Conservation (phyloP, 257 asterid genomes). For the Cruciata laevipes region DNA sequence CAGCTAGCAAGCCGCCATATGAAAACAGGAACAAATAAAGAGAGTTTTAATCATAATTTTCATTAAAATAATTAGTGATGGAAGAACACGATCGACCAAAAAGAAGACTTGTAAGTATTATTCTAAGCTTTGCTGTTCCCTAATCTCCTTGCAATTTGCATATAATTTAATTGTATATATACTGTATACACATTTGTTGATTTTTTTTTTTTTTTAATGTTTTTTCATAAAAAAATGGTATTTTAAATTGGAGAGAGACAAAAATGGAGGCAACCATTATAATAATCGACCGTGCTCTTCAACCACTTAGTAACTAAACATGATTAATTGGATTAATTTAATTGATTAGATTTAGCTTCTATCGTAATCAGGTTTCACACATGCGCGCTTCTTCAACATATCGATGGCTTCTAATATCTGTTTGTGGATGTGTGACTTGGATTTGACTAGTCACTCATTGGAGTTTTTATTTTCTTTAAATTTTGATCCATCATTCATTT, state of each 20-base stretch:
- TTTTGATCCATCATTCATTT: neutral
- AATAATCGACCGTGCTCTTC: neutral
- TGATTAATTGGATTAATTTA: neutral
- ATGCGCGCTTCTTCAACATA: neutral
- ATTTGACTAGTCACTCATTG: neutral
- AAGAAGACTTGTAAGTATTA: neutral
- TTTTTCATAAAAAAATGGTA: no score
- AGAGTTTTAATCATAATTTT: no score
- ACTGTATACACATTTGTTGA: neutral
- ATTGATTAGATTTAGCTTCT: neutral
- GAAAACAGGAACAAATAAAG: neutral
- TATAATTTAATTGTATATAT: neutral
- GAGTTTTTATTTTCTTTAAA: neutral
- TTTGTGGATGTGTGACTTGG: conserved; percentile 7
- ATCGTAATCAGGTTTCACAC: conserved; percentile 8
- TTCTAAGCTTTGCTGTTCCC: conserved; percentile 13
- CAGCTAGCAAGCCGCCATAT: neutral
- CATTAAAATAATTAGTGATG: neutral
- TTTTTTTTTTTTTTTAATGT: neutral
- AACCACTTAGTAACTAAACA: neutral
- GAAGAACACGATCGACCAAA: neutral
- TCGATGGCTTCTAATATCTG: neutral
- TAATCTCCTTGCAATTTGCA: conserved; percentile 3
- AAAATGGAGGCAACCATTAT: neutral
- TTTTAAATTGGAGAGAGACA: no score